A percentile compares a stretch with the other conserved stretches of the same genome.
These are phyloP conservation scores for Umbilicus rupestris DNA, from an alignment of 164 flowering plant genomes.

Conservation along the genomic window DNA sequence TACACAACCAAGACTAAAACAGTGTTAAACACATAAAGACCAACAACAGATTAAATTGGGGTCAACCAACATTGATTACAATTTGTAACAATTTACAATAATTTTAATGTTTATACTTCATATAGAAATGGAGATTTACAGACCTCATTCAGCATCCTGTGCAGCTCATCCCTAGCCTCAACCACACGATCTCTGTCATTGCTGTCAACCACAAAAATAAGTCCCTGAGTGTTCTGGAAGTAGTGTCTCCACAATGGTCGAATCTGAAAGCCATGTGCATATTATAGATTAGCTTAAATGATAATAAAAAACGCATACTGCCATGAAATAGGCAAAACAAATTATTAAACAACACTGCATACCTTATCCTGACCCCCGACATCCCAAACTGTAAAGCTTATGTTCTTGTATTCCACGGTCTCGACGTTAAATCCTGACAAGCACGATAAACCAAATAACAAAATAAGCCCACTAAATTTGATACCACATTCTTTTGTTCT, in stretches of 20 bases:
- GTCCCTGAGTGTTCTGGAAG: constrained; percentile 3
- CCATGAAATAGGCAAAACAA: not conserved
- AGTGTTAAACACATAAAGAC: not conserved
- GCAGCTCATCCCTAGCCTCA: constrained; percentile 4
- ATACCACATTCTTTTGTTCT: not conserved
- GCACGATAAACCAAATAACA: not conserved
- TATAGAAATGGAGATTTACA: not conserved
- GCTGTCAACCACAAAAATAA: not conserved
- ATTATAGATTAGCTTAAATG: not conserved
- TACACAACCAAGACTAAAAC: not conserved
- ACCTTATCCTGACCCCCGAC: constrained; percentile 5
- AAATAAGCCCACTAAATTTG: not conserved
- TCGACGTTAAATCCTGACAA: constrained; percentile 3
- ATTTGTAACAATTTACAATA: no score
- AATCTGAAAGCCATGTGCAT: not conserved
- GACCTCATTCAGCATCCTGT: constrained; percentile 8
- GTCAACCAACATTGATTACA: no score
- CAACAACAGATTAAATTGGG: no score
- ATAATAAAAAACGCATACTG: not conserved
- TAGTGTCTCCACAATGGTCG: constrained; percentile 6
- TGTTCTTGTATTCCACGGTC: constrained; percentile 3
- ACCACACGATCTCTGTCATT: constrained; percentile 1
- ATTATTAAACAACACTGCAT: not conserved
- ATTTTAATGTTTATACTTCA: not conserved
- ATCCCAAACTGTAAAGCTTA: constrained; percentile 4